Conservation (phyloP, 139 green algal species). For the Trebouxia sp. region DNA sequence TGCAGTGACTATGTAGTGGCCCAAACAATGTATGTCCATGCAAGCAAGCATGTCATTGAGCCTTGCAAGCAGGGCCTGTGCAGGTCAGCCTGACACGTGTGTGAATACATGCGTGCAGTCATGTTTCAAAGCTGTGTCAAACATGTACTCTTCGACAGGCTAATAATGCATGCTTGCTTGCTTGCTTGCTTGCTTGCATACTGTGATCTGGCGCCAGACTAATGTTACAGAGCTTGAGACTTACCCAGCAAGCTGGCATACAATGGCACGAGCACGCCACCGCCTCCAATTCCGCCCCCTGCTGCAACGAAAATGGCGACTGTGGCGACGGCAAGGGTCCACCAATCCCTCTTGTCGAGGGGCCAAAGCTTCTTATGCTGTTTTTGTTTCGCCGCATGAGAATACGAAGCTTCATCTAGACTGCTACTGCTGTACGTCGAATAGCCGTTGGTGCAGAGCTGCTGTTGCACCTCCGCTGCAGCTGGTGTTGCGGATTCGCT, state of each 20-base stretch:
- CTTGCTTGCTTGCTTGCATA: too few species aligned
- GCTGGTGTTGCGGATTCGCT: neutral
- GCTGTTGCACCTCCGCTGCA: neutral
- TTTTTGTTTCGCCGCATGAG: neutral
- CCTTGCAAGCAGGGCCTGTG: too few species aligned
- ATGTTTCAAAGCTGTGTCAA: too few species aligned
- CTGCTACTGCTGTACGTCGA: neutral
- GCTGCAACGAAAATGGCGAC: slow-evolving; percentile 54
- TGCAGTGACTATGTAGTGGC: too few species aligned
- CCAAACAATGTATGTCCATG: too few species aligned
- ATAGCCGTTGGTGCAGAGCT: neutral
- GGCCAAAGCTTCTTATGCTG: slow-evolving; percentile 44
- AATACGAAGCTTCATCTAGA: neutral
- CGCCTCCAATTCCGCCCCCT: slow-evolving; percentile 57
- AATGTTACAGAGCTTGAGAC: too few species aligned
- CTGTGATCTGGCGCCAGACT: too few species aligned
- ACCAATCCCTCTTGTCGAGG: slow-evolving; percentile 28
- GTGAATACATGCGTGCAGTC: neutral
- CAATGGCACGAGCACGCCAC: slow-evolving; percentile 47
- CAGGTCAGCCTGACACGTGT: neutral
- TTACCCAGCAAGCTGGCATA: slow-evolving; percentile 44
- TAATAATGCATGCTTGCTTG: too few species aligned
- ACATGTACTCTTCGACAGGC: too few species aligned
- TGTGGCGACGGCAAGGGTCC: slow-evolving; percentile 23
- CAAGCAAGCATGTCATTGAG: too few species aligned